Percentiles rank a stretch among this genome's conserved stretches.
These are phyloP conservation scores for Lomentospora prolificans DNA, from an alignment of 2,329 filamentous ascomycete species.

Conservation along the genomic window DNA sequence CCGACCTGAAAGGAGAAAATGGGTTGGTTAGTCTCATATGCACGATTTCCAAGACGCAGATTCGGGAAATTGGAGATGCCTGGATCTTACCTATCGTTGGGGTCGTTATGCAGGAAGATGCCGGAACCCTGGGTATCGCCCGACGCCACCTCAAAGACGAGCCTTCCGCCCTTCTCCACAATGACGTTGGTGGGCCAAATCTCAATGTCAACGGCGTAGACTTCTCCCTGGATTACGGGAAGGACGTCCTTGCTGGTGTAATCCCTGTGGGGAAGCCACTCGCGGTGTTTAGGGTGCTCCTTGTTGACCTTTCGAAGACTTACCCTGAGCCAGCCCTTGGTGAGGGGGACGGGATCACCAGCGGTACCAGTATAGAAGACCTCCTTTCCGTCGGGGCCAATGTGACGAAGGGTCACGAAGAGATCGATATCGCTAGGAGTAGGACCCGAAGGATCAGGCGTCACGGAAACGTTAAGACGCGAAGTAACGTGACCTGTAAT, in stretches of 20 bases:
- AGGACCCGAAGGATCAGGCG: conserved; percentile 33
- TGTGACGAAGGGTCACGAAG: conserved; percentile 53
- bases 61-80: no score
- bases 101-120: conserved; percentile 43
- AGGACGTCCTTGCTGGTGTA: conserved; percentile 47
- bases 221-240: conserved; percentile 41
- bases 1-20: conserved; percentile 12
- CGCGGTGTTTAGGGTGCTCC: conserved; percentile 38
- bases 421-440: conserved; percentile 47
- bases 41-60: no score
- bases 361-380: conserved; percentile 57
- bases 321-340: conserved; percentile 55
- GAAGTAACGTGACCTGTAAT: conserved; percentile 60
- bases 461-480: conserved; percentile 54
- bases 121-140: conserved; percentile 52
- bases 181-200: conserved; percentile 56
- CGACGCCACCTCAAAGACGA: conserved; percentile 45
- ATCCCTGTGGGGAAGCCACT: conserved; percentile 43
- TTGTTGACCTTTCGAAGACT: conserved; percentile 44
- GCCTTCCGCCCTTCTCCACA: conserved; percentile 30
- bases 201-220: conserved; percentile 53
- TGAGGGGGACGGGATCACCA: conserved; percentile 51
- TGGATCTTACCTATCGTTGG: conserved; percentile 32
- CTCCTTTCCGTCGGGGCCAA: conserved; percentile 43
- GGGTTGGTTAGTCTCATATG: no score